phyloP scores from a whole-genome alignment of 1,284 basidiomycete species.

The Marasmius fiardii region DNA sequence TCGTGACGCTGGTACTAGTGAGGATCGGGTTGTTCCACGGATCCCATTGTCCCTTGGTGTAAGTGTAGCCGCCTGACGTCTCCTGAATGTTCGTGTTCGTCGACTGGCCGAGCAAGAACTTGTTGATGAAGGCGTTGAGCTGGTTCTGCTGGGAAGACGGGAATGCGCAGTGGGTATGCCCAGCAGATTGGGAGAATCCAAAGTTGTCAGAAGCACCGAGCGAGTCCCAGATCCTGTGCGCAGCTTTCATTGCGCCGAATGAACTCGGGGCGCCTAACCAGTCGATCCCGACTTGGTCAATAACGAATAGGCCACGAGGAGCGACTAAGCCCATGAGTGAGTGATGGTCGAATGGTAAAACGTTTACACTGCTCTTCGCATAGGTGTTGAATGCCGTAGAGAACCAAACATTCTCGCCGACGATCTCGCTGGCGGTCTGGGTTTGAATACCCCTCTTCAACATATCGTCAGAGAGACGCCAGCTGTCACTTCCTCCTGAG shows the following conservation, averaged over 20 bases:
- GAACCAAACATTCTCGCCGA: slow-evolving; percentile 55
- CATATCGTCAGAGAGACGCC: slow-evolving; percentile 48
- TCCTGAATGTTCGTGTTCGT: slow-evolving; percentile 42
- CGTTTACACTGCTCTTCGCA: slow-evolving; percentile 33
- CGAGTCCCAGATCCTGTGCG: slow-evolving; percentile 43
- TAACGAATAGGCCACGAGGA: slow-evolving; percentile 45
- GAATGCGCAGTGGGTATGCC: slow-evolving; percentile 51
- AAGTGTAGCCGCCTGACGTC: slow-evolving; percentile 43
- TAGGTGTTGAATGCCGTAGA: slow-evolving; percentile 42
- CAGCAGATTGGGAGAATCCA: slow-evolving; percentile 48
- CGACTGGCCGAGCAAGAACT: slow-evolving; percentile 44
- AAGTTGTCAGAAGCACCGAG: slow-evolving; percentile 41
- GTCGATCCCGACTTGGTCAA: slow-evolving; percentile 48
- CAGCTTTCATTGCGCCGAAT: slow-evolving; percentile 48
- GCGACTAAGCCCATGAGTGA: slow-evolving; percentile 47
- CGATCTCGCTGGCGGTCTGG: slow-evolving; percentile 49
- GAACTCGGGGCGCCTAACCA: slow-evolving; percentile 47
- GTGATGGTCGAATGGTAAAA: slow-evolving; percentile 53
- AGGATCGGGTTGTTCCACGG: slow-evolving; percentile 45
- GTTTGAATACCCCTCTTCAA: slow-evolving; percentile 31
- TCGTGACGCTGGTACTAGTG: not conserved
- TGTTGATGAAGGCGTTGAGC: slow-evolving; percentile 48
- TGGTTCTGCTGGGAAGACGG: slow-evolving; percentile 37
- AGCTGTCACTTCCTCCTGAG: slow-evolving; percentile 52
- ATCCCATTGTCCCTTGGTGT: slow-evolving; percentile 39